Conservation (phyloP, 2,329 filamentous ascomycete genomes). For the Colletotrichum spinosum region DNA sequence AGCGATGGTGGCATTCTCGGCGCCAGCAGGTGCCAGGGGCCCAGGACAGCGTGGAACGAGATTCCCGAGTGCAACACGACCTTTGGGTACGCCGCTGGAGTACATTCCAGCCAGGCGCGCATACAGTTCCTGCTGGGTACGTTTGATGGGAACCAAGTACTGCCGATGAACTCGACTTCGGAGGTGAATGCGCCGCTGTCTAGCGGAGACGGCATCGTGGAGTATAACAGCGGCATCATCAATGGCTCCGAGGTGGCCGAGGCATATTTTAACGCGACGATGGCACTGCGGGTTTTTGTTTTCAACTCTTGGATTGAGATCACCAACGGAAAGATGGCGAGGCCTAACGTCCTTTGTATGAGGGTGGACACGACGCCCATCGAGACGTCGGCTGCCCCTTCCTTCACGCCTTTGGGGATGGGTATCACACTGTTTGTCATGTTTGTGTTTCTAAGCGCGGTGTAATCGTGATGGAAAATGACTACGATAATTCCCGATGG, state of each 20-base stretch:
- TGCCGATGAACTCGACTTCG: no score
- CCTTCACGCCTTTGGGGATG: no score
- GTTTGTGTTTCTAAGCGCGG: no score
- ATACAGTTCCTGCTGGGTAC: no score
- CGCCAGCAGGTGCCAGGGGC: not conserved
- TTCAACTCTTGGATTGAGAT: not conserved
- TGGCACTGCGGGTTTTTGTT: not conserved
- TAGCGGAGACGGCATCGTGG: not conserved
- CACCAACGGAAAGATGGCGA: not conserved
- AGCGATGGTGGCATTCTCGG: not conserved
- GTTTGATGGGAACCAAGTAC: no score
- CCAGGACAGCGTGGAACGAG: not conserved
- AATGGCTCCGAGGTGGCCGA: not conserved
- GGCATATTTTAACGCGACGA: not conserved
- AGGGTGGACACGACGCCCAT: not conserved
- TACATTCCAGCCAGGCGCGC: no score
- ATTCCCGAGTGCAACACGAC: not conserved
- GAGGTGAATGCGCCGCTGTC: no score
- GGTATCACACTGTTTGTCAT: no score
- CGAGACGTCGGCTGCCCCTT: no score
- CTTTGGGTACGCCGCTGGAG: not conserved
- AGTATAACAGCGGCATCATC: not conserved
- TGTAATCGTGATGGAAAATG: no score
- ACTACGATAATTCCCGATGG: no score
- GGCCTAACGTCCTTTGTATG: not conserved